These are phyloP conservation scores for Schizosaccharomyces cryophilus DNA, from an alignment of 805 yeast genomes.

Conservation along the genomic window DNA sequence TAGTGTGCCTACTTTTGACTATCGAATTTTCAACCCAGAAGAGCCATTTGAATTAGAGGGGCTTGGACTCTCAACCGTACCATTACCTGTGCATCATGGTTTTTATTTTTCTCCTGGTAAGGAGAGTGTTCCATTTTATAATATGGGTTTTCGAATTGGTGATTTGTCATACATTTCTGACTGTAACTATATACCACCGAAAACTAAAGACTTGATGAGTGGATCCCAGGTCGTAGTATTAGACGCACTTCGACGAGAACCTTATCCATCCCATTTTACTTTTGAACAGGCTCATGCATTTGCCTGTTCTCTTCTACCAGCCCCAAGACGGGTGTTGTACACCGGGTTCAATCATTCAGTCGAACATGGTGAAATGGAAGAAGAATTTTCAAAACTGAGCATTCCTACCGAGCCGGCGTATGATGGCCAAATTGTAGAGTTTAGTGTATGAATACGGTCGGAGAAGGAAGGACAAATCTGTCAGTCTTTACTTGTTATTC, in stretches of 20 bases:
- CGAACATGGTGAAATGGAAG: neutral
- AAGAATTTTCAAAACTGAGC: neutral
- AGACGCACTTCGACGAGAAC: neutral
- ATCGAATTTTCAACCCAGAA: neutral
- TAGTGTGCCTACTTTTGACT: slow-evolving; percentile 1
- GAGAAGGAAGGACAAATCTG: too few relatives aligned
- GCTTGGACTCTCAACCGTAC: neutral
- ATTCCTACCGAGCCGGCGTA: neutral
- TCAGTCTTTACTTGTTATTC: too few relatives aligned
- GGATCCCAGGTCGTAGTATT: slow-evolving; percentile 1
- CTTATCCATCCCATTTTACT: slow-evolving; percentile 2
- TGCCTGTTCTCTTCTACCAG: neutral
- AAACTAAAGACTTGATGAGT: neutral
- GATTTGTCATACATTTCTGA: slow-evolving; percentile 1
- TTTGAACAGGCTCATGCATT: slow-evolving; percentile 1
- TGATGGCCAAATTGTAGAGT: neutral
- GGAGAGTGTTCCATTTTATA: neutral
- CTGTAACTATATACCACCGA: neutral
- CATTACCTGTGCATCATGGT: slow-evolving; percentile 2
- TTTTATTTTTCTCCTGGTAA: neutral
- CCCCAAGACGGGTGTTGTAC: neutral
- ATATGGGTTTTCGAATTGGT: slow-evolving; percentile 1
- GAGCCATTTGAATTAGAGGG: neutral
- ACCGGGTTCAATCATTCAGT: neutral
- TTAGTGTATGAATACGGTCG: neutral